A percentile compares a stretch with the other conserved stretches of the same genome.
Conservation (phyloP, 2,329 filamentous ascomycete genomes). For the Pseudonectria buxi region DNA sequence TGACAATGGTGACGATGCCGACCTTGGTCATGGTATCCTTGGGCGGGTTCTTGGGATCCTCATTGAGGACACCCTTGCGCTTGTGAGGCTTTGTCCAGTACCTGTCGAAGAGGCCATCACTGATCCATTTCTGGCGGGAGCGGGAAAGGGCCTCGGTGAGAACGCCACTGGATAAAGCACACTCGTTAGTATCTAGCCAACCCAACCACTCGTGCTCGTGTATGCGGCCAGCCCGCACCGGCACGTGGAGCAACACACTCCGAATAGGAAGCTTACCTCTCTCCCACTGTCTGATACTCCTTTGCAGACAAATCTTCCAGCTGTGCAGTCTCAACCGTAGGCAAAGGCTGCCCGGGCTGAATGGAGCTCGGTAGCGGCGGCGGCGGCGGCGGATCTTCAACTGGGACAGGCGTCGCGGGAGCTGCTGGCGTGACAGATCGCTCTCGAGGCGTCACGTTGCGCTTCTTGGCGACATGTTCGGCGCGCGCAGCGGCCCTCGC, state of each 20-base stretch:
- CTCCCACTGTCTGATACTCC: conserved; percentile 67
- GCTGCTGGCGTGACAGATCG: conserved; percentile 42
- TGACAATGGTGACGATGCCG: conserved; percentile 65
- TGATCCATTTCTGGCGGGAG: conserved; percentile 68
- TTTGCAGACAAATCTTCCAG: conserved; percentile 52
- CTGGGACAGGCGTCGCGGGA: conserved; percentile 30
- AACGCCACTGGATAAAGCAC: conserved; percentile 52
- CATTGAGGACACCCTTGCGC: conserved; percentile 57
- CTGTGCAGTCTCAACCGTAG: conserved; percentile 63
- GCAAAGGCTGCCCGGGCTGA: conserved; percentile 59
- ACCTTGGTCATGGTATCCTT: conserved; percentile 68
- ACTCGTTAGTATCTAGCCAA: conserved; percentile 22
- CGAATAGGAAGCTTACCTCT: conserved; percentile 46
- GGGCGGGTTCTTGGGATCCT: conserved; percentile 59
- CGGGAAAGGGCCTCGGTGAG: conserved; percentile 65
- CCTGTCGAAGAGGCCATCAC: conserved; percentile 66
- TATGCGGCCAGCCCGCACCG: background rate
- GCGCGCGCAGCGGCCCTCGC: conserved; percentile 54
- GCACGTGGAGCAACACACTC: background rate
- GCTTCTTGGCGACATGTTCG: conserved; percentile 54
- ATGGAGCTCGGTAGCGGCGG: conserved; percentile 55
- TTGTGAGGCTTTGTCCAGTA: conserved; percentile 70
- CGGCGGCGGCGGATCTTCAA: conserved; percentile 27
- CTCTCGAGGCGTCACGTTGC: conserved; percentile 49
- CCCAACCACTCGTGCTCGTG: too few species aligned